phyloP scores from a whole-genome alignment of 2,329 filamentous ascomycete genomes.

The Penicillium sp. region DNA sequence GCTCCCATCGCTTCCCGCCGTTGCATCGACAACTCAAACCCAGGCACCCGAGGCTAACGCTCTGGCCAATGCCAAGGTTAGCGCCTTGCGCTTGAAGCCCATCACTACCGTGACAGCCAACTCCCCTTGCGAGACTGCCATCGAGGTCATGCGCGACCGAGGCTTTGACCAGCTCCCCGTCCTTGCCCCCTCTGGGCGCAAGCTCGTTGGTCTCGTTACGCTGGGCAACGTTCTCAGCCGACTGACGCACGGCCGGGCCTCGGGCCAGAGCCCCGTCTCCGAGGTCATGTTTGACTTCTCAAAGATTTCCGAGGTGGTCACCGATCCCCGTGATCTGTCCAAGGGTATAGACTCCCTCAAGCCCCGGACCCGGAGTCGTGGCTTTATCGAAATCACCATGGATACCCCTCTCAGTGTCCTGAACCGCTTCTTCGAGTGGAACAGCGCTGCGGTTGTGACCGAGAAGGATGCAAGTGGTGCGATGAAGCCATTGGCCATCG shows the following conservation, averaged over 20 bases:
- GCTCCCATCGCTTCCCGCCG: slow-evolving; percentile 61
- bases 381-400: slow-evolving; percentile 91
- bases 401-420: slow-evolving; percentile 81
- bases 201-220: slow-evolving; percentile 88
- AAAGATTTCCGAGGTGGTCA: slow-evolving; percentile 82
- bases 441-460: slow-evolving; percentile 91
- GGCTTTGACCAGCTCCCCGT: slow-evolving; percentile 97
- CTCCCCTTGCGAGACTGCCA: slow-evolving; percentile 77
- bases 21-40: slow-evolving; percentile 33
- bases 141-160: slow-evolving; percentile 98
- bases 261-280: slow-evolving; percentile 69
- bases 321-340: slow-evolving; percentile 71
- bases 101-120: slow-evolving; percentile 77
- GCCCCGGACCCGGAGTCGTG: slow-evolving; percentile 54
- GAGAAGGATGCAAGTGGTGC: slow-evolving; percentile 64
- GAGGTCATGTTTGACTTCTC: slow-evolving; percentile 98
- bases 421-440: slow-evolving; percentile 96
- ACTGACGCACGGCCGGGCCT: slow-evolving; percentile 79
- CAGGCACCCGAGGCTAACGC: slow-evolving; percentile 57
- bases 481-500: slow-evolving; percentile 79
- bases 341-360: slow-evolving; percentile 27
- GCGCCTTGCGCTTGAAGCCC: slow-evolving; percentile 83
- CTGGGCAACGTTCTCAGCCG: slow-evolving; percentile 91
- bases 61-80: slow-evolving; percentile 76
- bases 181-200: slow-evolving; percentile 65